Conservation (phyloP, 805 yeast species). For the Metschnikowia arizonensis region DNA sequence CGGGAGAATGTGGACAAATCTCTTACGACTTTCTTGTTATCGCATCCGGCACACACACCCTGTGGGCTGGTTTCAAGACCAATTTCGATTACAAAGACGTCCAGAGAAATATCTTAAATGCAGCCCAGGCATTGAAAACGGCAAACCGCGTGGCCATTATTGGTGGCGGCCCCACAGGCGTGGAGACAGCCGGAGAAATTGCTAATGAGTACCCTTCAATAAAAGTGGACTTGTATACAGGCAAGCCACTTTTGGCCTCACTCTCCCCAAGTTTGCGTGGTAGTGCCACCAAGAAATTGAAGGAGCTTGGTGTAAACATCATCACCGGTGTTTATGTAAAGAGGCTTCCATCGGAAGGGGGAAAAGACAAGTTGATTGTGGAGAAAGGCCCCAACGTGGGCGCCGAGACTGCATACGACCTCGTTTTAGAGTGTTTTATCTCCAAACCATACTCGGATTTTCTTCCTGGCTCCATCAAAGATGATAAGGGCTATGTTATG, state of each 20-base stretch:
- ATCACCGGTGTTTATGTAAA: constrained; percentile 7
- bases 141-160: constrained; percentile 32
- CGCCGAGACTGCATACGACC: constrained; percentile 20
- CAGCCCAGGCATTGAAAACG: constrained; percentile 15
- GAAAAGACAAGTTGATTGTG: neutral
- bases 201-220: constrained; percentile 19
- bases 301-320: constrained; percentile 14
- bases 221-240: constrained; percentile 25
- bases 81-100: constrained; percentile 17
- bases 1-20: constrained; percentile 10
- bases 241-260: constrained; percentile 8
- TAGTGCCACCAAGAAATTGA: constrained; percentile 10
- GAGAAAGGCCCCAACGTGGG: neutral
- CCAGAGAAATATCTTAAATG: constrained; percentile 16
- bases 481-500: constrained; percentile 26
- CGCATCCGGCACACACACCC: constrained; percentile 31
- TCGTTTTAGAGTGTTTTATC: constrained; percentile 27
- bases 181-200: constrained; percentile 37
- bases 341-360: constrained; percentile 14
- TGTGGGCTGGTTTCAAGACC: constrained; percentile 25
- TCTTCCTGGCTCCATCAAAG: constrained; percentile 22
- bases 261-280: constrained; percentile 2
- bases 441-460: constrained; percentile 32
- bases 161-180: constrained; percentile 42
- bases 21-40: constrained; percentile 32